Evolutionary conservation across 2,329 filamentous ascomycete species (phyloP), one percentile per base, ranked within the genome.

Genomic region (Remersonia thermophila): DNA sequence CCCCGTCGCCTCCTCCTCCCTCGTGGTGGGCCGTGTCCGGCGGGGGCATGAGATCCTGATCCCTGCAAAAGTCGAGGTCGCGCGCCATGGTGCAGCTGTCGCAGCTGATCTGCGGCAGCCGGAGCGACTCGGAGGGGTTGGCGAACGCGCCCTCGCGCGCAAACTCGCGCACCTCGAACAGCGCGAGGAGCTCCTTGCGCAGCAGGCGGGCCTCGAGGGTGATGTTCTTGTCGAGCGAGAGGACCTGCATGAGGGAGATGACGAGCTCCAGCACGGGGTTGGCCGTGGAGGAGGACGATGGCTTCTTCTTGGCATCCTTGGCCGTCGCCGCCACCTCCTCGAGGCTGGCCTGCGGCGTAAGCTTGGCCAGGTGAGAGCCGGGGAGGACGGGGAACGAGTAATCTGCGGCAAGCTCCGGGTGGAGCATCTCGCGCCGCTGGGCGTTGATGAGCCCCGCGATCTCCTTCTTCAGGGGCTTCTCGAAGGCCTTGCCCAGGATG

Each of bases 131-230:
- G 35, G 77, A 83, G 0, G 91, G 89, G 55, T 96, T 96, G 41
- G 73, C 67, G 57, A 96, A 98, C 3, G 77, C 71, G n/a, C 82
- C 89, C 37, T 89, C 84, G 36, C 79, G 71, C 56, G 80, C 83
- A 63, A 98, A 98, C 58, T 98, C 91, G 49, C 86, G 82, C 36
- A 98, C 78, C 38, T 98, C 91, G 57, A 98, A 95, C 35, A 96
- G 69, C 8, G 79, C 72, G 0, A 98, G 73, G 0, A 98, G 67
- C 41, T 96, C 89, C 49, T 93, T 93, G 36, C 93, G 78, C 1
- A 98, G 69, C 2, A 93, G 66, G 5, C 91, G 78, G 3, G 85
- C 86, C 59, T 96, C 89, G 32, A 93, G 74, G 0, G 78, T 80
- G 49, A 93, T 91, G 48, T 84, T 84, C 57, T 89, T 91, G 60